These are phyloP conservation scores for Boletus eberwhitei DNA, from an alignment of 768 basidiomycete species.

Conservation along the genomic window DNA sequence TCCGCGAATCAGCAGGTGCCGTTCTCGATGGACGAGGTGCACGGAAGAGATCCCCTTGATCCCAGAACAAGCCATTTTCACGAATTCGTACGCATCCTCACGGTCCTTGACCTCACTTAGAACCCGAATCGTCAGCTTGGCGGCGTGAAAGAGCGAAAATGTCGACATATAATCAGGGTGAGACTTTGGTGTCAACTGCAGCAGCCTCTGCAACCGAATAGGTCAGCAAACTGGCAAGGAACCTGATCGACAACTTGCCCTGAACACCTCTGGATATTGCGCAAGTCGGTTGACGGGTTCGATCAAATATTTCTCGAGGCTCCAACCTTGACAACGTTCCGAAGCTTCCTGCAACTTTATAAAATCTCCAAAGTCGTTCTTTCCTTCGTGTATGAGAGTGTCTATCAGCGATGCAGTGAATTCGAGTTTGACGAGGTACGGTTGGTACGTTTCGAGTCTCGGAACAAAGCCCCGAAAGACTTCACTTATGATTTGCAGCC, in stretches of 20 bases:
- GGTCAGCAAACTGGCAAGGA: slow-evolving; percentile 1
- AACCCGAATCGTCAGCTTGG: slow-evolving; percentile 67
- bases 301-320: slow-evolving; percentile 61
- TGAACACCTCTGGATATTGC: slow-evolving; percentile 69
- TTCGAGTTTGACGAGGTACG: slow-evolving; percentile 75
- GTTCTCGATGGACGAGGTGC: slow-evolving; percentile 64
- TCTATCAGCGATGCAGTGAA: slow-evolving; percentile 54
- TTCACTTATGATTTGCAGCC: slow-evolving; percentile 55
- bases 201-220: slow-evolving; percentile 52
- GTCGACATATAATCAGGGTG: slow-evolving; percentile 73
- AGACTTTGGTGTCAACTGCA: slow-evolving; percentile 61
- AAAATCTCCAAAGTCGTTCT: slow-evolving; percentile 82
- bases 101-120: slow-evolving; percentile 83
- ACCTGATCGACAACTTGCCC: slow-evolving; percentile 45
- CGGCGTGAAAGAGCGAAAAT: slow-evolving; percentile 60
- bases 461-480: slow-evolving; percentile 58
- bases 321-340: slow-evolving; percentile 57
- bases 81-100: slow-evolving; percentile 81
- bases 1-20: slow-evolving; percentile 73
- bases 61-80: slow-evolving; percentile 56
- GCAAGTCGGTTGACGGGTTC: slow-evolving; percentile 75
- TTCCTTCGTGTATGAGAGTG: slow-evolving; percentile 43
- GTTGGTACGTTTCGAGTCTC: slow-evolving; percentile 78
- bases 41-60: slow-evolving; percentile 56
- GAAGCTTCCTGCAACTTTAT: slow-evolving; percentile 61